Evolutionary conservation across 164 flowering plant species (phyloP).

Genomic region (Piper betle): DNA sequence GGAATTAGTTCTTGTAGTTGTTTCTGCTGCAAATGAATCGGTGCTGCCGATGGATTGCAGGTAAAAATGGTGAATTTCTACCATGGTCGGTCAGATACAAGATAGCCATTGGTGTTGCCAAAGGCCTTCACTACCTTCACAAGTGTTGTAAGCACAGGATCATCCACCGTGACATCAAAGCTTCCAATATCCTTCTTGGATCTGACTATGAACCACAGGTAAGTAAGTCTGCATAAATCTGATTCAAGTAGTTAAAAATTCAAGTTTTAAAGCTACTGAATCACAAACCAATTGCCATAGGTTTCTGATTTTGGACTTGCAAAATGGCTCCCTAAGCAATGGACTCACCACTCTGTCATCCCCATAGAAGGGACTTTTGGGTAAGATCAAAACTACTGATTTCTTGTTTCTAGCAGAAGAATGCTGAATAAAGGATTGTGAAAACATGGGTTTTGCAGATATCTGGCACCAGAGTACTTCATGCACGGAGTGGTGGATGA

Average conservation of each 20-base stretch:
- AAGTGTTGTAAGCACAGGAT: slow-evolving; percentile 66
- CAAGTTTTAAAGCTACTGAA: neutral
- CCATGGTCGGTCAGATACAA: slow-evolving; percentile 68
- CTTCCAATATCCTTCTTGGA: slow-evolving; percentile 37
- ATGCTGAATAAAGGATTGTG: neutral
- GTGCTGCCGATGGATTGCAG: slow-evolving; percentile 16
- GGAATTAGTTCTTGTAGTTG: neutral
- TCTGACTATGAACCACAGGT: slow-evolving; percentile 85
- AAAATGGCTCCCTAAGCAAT: slow-evolving; percentile 86
- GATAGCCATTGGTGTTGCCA: slow-evolving; percentile 58
- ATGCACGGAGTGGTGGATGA: slow-evolving; percentile 94
- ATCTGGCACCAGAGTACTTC: slow-evolving; percentile 91
- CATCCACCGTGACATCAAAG: slow-evolving; percentile 72
- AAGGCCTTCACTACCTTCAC: slow-evolving; percentile 81
- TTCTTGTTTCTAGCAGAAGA: neutral
- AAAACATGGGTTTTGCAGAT: slow-evolving; percentile 9
- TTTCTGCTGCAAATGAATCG: neutral
- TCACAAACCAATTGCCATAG: slow-evolving; percentile 14
- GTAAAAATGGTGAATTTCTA: slow-evolving; percentile 18
- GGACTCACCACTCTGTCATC: slow-evolving; percentile 63
- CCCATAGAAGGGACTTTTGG: slow-evolving; percentile 95
- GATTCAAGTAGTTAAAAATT: neutral
- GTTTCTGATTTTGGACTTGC: slow-evolving; percentile 92
- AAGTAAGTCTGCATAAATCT: too few species aligned
- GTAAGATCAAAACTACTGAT: neutral